phyloP scores from a whole-genome alignment of 352 stramenopile genomes.

The Globisporangium takayamanum region DNA sequence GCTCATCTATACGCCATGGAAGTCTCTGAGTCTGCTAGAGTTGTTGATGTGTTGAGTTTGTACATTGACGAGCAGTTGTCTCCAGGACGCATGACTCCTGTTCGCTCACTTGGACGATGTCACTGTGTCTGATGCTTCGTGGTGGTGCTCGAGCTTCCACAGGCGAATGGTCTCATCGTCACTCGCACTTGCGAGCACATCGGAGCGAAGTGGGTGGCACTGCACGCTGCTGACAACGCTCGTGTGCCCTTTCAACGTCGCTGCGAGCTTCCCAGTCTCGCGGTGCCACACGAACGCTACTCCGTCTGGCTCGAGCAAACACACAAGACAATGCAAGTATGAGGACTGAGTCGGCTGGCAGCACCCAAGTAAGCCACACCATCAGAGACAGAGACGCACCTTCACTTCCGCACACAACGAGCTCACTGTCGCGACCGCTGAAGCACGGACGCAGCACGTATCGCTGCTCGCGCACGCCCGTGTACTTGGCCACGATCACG shows the following conservation, averaged over 20 bases:
- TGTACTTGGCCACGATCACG: constrained; percentile 38
- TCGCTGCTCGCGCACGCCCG: constrained; percentile 50
- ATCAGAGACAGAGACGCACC: constrained; percentile 20
- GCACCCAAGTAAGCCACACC: neutral
- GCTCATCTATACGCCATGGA: no score
- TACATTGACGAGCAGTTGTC: no score
- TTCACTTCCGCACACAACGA: constrained; percentile 68
- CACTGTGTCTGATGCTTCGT: neutral
- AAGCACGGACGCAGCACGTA: constrained; percentile 68
- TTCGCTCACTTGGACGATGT: neutral
- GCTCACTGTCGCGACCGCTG: constrained; percentile 33
- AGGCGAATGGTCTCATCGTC: constrained; percentile 68
- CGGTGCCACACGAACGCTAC: constrained; percentile 54
- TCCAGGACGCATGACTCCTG: no score
- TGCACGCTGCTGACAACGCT: constrained; percentile 69
- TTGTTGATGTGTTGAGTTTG: no score
- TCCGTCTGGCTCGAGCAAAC: constrained; percentile 28
- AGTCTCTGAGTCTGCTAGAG: no score
- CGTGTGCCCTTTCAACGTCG: constrained; percentile 40
- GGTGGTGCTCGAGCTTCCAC: constrained; percentile 21
- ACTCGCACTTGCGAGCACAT: constrained; percentile 60
- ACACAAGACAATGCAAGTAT: neutral
- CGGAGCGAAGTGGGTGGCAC: constrained; percentile 35
- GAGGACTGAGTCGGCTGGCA: neutral
- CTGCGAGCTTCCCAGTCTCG: constrained; percentile 35